Percentiles rank a stretch among this genome's conserved stretches.
Evolutionary conservation across 768 basidiomycete genomes (phyloP).

Genomic region (Tylopilus sp.): DNA sequence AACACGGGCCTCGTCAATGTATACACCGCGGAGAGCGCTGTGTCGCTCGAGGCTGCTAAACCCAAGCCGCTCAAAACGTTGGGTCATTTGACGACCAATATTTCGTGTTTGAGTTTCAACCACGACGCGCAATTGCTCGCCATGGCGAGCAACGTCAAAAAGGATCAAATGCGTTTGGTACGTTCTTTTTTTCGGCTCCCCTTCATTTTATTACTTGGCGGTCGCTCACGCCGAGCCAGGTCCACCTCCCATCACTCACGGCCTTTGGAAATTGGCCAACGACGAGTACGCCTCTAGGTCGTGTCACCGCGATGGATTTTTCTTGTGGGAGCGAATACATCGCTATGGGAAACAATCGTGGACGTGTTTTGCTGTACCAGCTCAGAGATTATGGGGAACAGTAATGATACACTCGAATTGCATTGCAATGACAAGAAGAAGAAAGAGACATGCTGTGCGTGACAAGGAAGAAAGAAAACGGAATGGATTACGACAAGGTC

Average conservation of each 20-base stretch:
- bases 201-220: neutral
- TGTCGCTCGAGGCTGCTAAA: slow-evolving; percentile 28
- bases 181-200: slow-evolving; percentile 27
- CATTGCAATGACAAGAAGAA: no score
- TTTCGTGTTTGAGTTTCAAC: slow-evolving; percentile 81
- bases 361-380: slow-evolving; percentile 84
- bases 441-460: no score
- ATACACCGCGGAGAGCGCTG: slow-evolving; percentile 53
- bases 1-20: slow-evolving; percentile 91
- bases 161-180: slow-evolving; percentile 87
- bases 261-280: slow-evolving; percentile 97
- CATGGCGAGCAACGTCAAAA: slow-evolving; percentile 84
- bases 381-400: slow-evolving; percentile 76
- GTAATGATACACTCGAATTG: no score
- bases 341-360: slow-evolving; percentile 84
- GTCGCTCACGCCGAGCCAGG: slow-evolving; percentile 43
- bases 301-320: slow-evolving; percentile 84
- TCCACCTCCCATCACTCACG: slow-evolving; percentile 85
- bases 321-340: slow-evolving; percentile 84
- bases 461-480: neutral
- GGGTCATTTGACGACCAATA: slow-evolving; percentile 83
- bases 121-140: slow-evolving; percentile 86
- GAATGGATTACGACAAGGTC: neutral
- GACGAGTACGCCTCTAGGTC: slow-evolving; percentile 85
- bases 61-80: slow-evolving; percentile 83